Evolutionary conservation across 139 green algal species (phyloP).

Genomic region (Marvania coccoides): DNA sequence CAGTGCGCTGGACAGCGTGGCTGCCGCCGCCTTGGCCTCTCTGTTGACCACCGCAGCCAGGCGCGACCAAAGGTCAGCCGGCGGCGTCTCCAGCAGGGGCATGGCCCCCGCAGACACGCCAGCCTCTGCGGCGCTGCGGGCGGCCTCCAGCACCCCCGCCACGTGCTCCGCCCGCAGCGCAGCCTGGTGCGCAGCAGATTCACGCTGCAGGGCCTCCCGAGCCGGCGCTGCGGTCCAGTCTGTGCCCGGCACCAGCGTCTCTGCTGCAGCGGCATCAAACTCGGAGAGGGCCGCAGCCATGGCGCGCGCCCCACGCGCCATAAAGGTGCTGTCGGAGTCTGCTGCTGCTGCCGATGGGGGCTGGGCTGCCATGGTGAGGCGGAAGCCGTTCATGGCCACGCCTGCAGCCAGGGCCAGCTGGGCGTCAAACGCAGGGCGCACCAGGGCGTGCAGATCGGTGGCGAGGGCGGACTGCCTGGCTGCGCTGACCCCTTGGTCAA

Average conservation of each 20-base stretch:
- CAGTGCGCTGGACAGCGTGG: slow-evolving; percentile 20
- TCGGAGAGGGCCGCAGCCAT: slow-evolving; percentile 12
- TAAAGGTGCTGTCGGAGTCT: slow-evolving; percentile 3
- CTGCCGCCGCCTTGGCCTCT: not conserved
- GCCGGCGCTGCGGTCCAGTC: slow-evolving; percentile 15
- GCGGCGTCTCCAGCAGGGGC: slow-evolving; percentile 44
- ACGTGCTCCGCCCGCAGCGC: slow-evolving; percentile 3
- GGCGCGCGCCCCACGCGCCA: slow-evolving; percentile 6
- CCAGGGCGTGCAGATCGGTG: slow-evolving; percentile 28
- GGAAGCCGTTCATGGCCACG: slow-evolving; percentile 32
- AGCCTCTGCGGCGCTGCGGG: slow-evolving; percentile 7
- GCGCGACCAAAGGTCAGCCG: slow-evolving; percentile 57
- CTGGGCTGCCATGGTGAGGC: not conserved
- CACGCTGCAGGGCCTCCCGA: not conserved
- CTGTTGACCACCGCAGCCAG: slow-evolving; percentile 33
- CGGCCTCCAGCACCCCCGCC: slow-evolving; percentile 12
- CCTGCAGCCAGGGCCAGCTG: slow-evolving; percentile 49
- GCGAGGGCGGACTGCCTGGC: slow-evolving; percentile 61
- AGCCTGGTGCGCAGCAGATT: not conserved
- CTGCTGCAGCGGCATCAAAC: slow-evolving; percentile 18
- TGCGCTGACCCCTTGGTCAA: slow-evolving; percentile 60
- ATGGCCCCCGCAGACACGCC: slow-evolving; percentile 11
- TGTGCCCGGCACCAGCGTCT: slow-evolving; percentile 14
- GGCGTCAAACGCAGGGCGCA: slow-evolving; percentile 32
- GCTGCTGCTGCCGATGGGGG: slow-evolving; percentile 1